phyloP scores from a whole-genome alignment of 257 asterid species.

The Paulownia fortunei region DNA sequence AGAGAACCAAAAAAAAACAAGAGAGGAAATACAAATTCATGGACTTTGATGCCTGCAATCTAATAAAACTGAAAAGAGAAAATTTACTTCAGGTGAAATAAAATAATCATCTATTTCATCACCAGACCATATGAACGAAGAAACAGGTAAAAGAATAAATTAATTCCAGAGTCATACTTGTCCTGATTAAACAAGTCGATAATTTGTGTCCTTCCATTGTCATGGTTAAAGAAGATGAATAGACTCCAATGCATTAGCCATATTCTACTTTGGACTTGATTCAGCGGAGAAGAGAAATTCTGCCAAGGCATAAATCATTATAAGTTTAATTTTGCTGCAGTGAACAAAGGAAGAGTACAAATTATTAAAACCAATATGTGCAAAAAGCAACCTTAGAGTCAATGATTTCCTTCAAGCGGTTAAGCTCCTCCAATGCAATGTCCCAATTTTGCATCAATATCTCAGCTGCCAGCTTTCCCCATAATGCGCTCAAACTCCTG shows the following conservation, averaged over 20 bases:
- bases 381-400: conserved; percentile 75
- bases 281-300: conserved; percentile 84
- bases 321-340: neutral
- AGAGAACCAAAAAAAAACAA: neutral
- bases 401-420: conserved; percentile 89
- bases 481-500: conserved; percentile 88
- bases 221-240: conserved; percentile 98
- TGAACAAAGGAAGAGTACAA: neutral
- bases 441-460: conserved; percentile 99
- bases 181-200: conserved; percentile 97
- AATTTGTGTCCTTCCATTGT: conserved; percentile 88
- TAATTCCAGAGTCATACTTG: conserved; percentile 60
- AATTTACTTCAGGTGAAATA: neutral
- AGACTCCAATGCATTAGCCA: conserved; percentile 99
- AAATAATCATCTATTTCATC: neutral
- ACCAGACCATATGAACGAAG: neutral
- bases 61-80: neutral
- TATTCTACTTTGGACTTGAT: conserved; percentile 91
- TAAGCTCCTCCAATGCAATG: conserved; percentile 89
- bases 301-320: conserved; percentile 44
- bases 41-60: neutral
- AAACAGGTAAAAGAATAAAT: neutral
- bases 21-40: neutral
- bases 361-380: neutral
- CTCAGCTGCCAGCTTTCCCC: conserved; percentile 99